phyloP scores from a whole-genome alignment of 2,329 filamentous ascomycete species.

The Dactylellina leptospora region DNA sequence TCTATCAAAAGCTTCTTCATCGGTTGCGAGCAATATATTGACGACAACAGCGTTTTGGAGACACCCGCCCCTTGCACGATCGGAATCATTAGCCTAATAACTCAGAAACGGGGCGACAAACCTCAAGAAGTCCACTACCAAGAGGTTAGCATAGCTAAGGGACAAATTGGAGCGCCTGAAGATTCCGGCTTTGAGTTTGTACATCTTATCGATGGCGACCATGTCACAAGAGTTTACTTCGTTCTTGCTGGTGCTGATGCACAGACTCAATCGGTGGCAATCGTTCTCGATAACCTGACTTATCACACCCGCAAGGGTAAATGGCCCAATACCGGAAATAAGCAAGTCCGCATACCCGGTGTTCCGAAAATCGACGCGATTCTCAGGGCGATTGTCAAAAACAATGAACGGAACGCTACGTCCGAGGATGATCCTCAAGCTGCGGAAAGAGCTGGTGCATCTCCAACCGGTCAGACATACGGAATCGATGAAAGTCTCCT shows the following conservation, averaged over 20 bases:
- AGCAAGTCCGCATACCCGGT: background rate
- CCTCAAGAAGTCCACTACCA: constrained; percentile 35
- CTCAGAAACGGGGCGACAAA: constrained; percentile 27
- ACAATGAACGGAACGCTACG: background rate
- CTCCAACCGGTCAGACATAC: too few species aligned
- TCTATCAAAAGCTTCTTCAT: constrained; percentile 37
- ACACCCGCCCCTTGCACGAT: constrained; percentile 20
- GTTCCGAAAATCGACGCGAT: constrained; percentile 27
- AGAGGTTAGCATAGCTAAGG: constrained; percentile 22
- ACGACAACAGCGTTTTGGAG: constrained; percentile 20
- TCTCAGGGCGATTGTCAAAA: constrained; percentile 5
- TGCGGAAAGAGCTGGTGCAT: background rate
- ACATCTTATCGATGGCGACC: constrained; percentile 26
- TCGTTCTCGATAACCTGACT: constrained; percentile 38
- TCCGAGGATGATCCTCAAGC: background rate
- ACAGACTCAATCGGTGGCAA: constrained; percentile 12
- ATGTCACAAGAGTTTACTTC: constrained; percentile 36
- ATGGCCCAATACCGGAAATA: constrained; percentile 39
- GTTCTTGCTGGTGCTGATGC: constrained; percentile 20
- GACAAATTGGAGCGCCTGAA: constrained; percentile 1
- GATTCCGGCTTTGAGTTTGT: constrained; percentile 26
- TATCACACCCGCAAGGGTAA: constrained; percentile 37
- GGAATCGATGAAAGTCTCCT: background rate
- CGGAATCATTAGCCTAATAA: constrained; percentile 16
- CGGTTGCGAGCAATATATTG: constrained; percentile 36